A percentile compares a stretch with the other conserved stretches of the same genome.
Conservation (phyloP, 148 eudicot species). For the Chenopodium berlandieri region DNA sequence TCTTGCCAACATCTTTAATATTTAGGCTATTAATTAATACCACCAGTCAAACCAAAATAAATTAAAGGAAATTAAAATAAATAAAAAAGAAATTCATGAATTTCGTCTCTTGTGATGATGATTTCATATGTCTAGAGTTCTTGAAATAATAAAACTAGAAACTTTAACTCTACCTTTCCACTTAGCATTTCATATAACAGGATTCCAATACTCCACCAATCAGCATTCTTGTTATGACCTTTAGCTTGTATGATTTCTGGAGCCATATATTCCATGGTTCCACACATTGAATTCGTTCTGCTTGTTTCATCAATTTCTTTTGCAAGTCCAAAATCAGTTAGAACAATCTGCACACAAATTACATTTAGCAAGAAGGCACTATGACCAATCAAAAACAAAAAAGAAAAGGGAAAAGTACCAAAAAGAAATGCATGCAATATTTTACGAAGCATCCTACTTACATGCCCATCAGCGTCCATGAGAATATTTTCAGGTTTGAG, state of each 20-base stretch:
- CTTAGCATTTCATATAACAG: slow-evolving; percentile 84
- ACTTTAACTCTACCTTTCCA: slow-evolving; percentile 55
- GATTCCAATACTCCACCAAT: slow-evolving; percentile 96
- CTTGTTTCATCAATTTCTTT: slow-evolving; percentile 86
- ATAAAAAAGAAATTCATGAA: neutral
- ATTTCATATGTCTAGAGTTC: neutral
- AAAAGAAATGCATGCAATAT: neutral
- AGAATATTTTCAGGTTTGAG: slow-evolving; percentile 96
- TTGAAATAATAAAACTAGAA: neutral
- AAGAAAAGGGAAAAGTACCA: neutral
- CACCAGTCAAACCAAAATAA: neutral
- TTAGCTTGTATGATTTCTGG: slow-evolving; percentile 79
- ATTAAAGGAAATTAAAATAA: no score
- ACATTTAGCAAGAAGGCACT: slow-evolving; percentile 7
- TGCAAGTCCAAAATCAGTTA: slow-evolving; percentile 93
- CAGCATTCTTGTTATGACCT: slow-evolving; percentile 91
- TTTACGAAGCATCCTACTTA: slow-evolving; percentile 29
- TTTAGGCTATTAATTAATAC: no score
- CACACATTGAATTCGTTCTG: slow-evolving; percentile 87
- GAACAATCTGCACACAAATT: slow-evolving; percentile 49
- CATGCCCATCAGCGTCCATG: slow-evolving; percentile 87
- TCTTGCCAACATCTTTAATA: neutral
- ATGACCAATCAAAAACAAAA: neutral
- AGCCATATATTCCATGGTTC: slow-evolving; percentile 96
- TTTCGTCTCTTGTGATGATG: no score